Conservation (phyloP, 305 asterid species). For the Rubia peregrina region DNA sequence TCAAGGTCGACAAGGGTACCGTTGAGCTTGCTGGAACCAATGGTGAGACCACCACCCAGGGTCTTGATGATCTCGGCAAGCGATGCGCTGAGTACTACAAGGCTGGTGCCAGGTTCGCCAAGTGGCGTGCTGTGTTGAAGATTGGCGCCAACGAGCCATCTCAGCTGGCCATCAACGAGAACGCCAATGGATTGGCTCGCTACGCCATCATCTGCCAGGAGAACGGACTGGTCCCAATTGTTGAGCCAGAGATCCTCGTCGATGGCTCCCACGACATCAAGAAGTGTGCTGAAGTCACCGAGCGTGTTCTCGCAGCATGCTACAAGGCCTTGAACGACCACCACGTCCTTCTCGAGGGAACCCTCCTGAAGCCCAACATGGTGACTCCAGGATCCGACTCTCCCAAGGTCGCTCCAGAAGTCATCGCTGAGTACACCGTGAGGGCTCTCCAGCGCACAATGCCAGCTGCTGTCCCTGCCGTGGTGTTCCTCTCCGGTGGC, state of each 20-base stretch:
- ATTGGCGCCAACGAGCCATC: slow-evolving; percentile 56
- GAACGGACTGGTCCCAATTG: slow-evolving; percentile 54
- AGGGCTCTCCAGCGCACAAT: slow-evolving; percentile 71
- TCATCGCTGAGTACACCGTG: slow-evolving; percentile 50
- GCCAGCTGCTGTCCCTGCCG: slow-evolving; percentile 84
- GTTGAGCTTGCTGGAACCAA: slow-evolving; percentile 60
- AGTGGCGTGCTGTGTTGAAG: slow-evolving; percentile 61
- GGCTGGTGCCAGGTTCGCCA: slow-evolving; percentile 60
- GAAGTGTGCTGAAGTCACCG: slow-evolving; percentile 56
- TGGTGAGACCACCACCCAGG: slow-evolving; percentile 67
- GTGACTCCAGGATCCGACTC: slow-evolving; percentile 58
- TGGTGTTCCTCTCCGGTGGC: slow-evolving; percentile 63
- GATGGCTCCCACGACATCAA: slow-evolving; percentile 50
- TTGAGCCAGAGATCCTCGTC: slow-evolving; percentile 65
- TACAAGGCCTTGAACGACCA: slow-evolving; percentile 67
- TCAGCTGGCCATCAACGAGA: slow-evolving; percentile 52
- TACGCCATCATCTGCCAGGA: slow-evolving; percentile 63
- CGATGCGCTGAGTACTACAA: slow-evolving; percentile 53
- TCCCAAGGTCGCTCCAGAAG: slow-evolving; percentile 48
- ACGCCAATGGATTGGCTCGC: slow-evolving; percentile 57
- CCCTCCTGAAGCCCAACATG: slow-evolving; percentile 61
- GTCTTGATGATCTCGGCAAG: slow-evolving; percentile 59
- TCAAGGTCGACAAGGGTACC: slow-evolving; percentile 62
- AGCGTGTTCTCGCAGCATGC: slow-evolving; percentile 55
- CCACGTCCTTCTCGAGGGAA: slow-evolving; percentile 55